Evolutionary conservation across 2,329 filamentous ascomycete genomes (phyloP), one percentile per base, ranked within the genome.

Genomic region (Talaromyces sp.): DNA sequence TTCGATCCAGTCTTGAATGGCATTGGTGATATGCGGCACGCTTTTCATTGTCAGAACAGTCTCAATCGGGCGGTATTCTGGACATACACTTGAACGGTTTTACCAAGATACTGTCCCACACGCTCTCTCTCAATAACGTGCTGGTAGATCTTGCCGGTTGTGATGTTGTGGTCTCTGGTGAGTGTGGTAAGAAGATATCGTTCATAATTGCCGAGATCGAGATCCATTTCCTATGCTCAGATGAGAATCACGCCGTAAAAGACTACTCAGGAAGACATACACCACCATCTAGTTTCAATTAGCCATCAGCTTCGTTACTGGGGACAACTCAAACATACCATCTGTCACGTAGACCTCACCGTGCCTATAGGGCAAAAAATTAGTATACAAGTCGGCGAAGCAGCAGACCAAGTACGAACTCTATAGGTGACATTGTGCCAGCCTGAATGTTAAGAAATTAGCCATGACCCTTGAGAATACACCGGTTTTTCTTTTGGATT

Each of bases 131-230:
- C 87, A 72, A 97, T 93, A 63, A 97, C 93, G 72, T 91, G 88
- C 74, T 92, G 85, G 80, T 97, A 98, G 71, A 98, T 92, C 83
- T 98, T 97, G 75, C 95, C 95, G 5, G 94, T 97, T 3, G 95
- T 99, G 79, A 99, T 96, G 79, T 98, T 98, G 83, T 94, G 92
- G 72, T 97, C 93, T 68, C 89, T 85, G 8, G 88, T 92, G 67
- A 98, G 84, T 64, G 89, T 91, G 69, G 94, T 89, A 73, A 89
- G 89, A 63, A 97, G 88, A 76, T 96, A 96, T 51, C 89, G 53
- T 76, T 91, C 89, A 79, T 91, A 91, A 78, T 91, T 91, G 69
- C 89, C 89, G 38, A 92, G 82, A 75, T 92, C 89, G 66, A 92
- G 85, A 73, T 91, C 89, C 68, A 88, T 86, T 78, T 92, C 91